Conservation (phyloP, 305 asterid species). For the Fraxinus albicans region DNA sequence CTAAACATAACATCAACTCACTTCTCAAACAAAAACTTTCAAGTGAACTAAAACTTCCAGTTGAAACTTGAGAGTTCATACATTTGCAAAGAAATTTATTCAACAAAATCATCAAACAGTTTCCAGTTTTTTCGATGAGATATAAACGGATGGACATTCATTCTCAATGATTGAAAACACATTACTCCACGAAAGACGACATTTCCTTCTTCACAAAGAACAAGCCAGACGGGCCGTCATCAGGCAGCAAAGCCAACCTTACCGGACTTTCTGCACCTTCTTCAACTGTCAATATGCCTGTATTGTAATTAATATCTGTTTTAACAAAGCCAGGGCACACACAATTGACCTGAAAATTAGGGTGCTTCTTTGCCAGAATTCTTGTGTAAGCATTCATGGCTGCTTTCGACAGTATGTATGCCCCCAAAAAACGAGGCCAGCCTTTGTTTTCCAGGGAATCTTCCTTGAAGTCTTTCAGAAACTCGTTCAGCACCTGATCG, state of each 20-base stretch:
- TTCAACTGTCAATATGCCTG: conserved; percentile 37
- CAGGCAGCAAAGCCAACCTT: conserved; percentile 44
- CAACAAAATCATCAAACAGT: neutral
- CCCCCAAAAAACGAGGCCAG: conserved; percentile 41
- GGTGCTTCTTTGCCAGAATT: conserved; percentile 42
- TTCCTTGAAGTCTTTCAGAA: conserved; percentile 44
- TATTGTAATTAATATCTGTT: conserved; percentile 44
- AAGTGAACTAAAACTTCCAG: too few relatives aligned
- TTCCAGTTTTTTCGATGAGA: neutral
- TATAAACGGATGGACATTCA: neutral
- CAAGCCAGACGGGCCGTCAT: conserved; percentile 56
- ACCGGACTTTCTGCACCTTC: conserved; percentile 56
- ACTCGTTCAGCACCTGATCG: conserved; percentile 38
- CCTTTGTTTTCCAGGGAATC: conserved; percentile 44
- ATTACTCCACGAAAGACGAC: conserved; percentile 23
- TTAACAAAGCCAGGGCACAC: conserved; percentile 60
- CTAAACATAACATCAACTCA: too few relatives aligned
- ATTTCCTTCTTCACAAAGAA: conserved; percentile 30
- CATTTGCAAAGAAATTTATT: neutral
- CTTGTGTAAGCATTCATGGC: conserved; percentile 55
- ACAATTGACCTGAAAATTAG: conserved; percentile 36
- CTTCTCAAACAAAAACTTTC: too few relatives aligned
- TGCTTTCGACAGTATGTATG: conserved; percentile 58
- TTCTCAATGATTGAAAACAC: neutral
- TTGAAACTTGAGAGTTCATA: neutral